phyloP scores from a whole-genome alignment of 306 rosid genomes.

The Trichosanthes truncata region DNA sequence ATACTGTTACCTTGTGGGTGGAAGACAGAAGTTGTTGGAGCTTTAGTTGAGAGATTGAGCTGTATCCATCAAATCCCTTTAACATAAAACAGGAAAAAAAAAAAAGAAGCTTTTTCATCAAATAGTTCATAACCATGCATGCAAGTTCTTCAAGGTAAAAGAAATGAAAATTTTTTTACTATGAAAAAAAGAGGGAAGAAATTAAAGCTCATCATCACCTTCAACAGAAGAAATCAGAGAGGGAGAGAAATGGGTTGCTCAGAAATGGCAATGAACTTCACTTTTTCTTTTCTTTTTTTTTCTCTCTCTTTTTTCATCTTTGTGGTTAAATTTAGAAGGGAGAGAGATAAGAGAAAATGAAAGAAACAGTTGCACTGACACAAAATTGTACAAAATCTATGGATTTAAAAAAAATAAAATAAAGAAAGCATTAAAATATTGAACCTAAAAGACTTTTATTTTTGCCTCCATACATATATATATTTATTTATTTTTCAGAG shows the following conservation, averaged over 20 bases:
- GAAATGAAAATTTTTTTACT: neutral
- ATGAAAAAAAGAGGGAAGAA: neutral
- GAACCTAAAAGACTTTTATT: neutral
- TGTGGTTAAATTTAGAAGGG: conserved; percentile 1
- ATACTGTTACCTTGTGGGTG: conserved; percentile 10
- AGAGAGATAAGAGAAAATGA: neutral
- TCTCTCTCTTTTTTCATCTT: neutral
- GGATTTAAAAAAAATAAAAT: neutral
- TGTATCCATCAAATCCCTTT: conserved; percentile 3
- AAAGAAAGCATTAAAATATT: neutral
- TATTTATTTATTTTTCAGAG: neutral
- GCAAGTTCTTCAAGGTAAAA: neutral
- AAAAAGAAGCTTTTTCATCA: neutral
- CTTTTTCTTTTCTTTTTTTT: neutral
- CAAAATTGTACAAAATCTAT: neutral
- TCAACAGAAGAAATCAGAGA: neutral
- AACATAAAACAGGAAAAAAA: neutral
- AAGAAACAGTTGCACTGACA: conserved; percentile 7
- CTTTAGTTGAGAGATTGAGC: neutral
- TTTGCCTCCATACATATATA: neutral
- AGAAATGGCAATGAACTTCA: neutral
- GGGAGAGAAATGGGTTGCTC: neutral
- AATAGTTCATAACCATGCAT: neutral
- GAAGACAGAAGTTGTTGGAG: neutral
- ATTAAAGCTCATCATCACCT: neutral